Evolutionary conservation across 2,329 filamentous ascomycete genomes (phyloP).

Genomic region (Penicillium sp.): DNA sequence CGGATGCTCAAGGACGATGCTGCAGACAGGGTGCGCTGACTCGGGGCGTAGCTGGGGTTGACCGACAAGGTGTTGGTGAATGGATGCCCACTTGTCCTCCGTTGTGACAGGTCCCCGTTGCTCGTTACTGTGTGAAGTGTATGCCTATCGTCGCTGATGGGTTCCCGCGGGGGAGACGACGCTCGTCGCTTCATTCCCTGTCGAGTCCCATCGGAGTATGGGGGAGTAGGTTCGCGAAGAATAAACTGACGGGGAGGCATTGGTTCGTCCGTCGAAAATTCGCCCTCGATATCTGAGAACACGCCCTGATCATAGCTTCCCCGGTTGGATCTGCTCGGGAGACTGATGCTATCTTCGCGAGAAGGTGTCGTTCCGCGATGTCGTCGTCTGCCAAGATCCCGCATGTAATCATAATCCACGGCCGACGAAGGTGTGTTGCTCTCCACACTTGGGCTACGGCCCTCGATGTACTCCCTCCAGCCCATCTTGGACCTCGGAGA

Average conservation of each 20-base stretch:
- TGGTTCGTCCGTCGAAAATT: conserved; percentile 41
- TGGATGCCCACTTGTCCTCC: conserved; percentile 54
- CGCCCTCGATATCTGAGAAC: conserved; percentile 50
- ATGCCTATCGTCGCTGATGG: conserved; percentile 36
- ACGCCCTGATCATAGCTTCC: conserved; percentile 62
- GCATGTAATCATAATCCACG: conserved; percentile 42
- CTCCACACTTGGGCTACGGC: conserved; percentile 46
- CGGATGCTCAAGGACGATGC: conserved; percentile 60
- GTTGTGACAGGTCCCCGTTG: conserved; percentile 54
- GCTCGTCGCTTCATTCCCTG: conserved; percentile 63
- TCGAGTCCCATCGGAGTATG: conserved; percentile 41
- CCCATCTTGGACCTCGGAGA: conserved; percentile 41
- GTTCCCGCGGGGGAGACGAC: conserved; percentile 61
- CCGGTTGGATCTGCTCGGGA: conserved; percentile 54
- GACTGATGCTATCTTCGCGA: conserved; percentile 51
- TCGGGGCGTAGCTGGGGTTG: conserved; percentile 53
- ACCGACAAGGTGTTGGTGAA: conserved; percentile 55
- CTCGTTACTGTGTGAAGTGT: conserved; percentile 36
- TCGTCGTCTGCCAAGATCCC: conserved; percentile 43
- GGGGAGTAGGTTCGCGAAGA: conserved; percentile 40
- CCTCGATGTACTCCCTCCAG: conserved; percentile 44
- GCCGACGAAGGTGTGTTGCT: conserved; percentile 40
- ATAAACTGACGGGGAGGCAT: conserved; percentile 36
- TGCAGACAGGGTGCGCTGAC: conserved; percentile 63
- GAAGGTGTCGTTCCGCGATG: conserved; percentile 49